phyloP scores from a whole-genome alignment of 2,329 filamentous ascomycete genomes.

The Leptographium flavum region DNA sequence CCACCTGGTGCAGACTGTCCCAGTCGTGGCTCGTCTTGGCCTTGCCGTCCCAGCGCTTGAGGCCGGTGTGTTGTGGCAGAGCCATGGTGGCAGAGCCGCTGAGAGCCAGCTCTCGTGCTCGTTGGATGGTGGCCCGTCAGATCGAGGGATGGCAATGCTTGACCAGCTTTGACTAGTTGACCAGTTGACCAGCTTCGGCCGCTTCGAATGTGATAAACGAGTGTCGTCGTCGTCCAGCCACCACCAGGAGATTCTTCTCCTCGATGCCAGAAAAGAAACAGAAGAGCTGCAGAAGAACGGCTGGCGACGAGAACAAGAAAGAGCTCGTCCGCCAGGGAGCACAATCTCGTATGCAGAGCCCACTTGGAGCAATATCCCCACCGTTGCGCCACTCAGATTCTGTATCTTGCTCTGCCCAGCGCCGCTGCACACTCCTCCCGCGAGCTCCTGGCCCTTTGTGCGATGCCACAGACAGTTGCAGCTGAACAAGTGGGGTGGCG shows the following conservation, averaged over 20 bases:
- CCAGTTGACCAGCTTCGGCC: no score
- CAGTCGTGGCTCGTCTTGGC: slow-evolving; percentile 27
- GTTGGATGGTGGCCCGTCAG: no score
- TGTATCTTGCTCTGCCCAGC: no score
- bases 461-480: neutral
- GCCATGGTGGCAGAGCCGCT: slow-evolving; percentile 18
- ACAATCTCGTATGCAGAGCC: neutral
- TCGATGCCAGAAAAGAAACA: no score
- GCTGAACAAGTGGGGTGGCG: neutral
- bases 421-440: no score
- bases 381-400: slow-evolving; percentile 3
- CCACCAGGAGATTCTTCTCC: no score
- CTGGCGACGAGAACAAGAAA: neutral
- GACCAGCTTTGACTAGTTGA: no score
- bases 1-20: slow-evolving; percentile 33
- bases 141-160: no score
- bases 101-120: no score
- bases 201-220: no score
- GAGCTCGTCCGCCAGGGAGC: neutral
- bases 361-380: neutral
- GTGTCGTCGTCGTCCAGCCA: no score
- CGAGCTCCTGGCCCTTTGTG: no score
- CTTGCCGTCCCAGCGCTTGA: slow-evolving; percentile 38
- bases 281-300: neutral
- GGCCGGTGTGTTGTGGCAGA: slow-evolving; percentile 12